Evolutionary conservation across 768 basidiomycete species (phyloP).

Genomic region (Leucosporidium scottii): DNA sequence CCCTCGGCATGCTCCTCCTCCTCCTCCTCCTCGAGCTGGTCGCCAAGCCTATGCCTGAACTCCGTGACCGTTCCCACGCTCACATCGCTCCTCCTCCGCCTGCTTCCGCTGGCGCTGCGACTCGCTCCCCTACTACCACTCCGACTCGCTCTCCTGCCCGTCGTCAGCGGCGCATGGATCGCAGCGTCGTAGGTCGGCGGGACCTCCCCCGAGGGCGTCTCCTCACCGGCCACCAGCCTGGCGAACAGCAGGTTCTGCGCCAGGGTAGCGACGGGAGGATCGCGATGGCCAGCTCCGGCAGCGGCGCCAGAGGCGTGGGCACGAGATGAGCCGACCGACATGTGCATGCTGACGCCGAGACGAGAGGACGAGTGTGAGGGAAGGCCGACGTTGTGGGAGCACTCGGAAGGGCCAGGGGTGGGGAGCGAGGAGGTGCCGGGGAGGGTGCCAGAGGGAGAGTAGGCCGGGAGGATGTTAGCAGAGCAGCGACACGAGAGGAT

Average conservation of each 20-base stretch:
- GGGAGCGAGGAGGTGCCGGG: neutral
- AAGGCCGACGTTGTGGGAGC: neutral
- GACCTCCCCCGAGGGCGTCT: conserved; percentile 70
- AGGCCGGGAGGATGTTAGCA: conserved; percentile 71
- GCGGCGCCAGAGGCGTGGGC: neutral
- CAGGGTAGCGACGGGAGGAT: conserved; percentile 35
- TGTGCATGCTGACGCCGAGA: conserved; percentile 35
- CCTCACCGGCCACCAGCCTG: conserved; percentile 71
- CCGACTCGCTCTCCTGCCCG: neutral
- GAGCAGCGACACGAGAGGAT: conserved; percentile 83
- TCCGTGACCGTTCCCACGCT: too few relatives aligned
- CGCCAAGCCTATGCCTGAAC: too few relatives aligned
- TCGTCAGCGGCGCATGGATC: neutral
- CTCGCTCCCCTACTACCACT: too few relatives aligned
- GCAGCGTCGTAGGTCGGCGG: conserved; percentile 65
- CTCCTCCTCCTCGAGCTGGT: too few relatives aligned
- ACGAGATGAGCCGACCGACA: conserved; percentile 2
- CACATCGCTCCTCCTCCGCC: too few relatives aligned
- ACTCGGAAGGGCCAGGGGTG: neutral
- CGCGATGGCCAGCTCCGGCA: neutral
- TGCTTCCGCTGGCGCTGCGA: too few relatives aligned
- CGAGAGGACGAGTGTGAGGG: neutral
- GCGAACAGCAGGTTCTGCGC: conserved; percentile 57
- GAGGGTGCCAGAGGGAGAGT: conserved; percentile 42
- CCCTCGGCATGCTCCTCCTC: too few relatives aligned